Evolutionary conservation across 2,329 filamentous ascomycete species (phyloP).

Genomic region (Teratosphaeria epicoccoides): DNA sequence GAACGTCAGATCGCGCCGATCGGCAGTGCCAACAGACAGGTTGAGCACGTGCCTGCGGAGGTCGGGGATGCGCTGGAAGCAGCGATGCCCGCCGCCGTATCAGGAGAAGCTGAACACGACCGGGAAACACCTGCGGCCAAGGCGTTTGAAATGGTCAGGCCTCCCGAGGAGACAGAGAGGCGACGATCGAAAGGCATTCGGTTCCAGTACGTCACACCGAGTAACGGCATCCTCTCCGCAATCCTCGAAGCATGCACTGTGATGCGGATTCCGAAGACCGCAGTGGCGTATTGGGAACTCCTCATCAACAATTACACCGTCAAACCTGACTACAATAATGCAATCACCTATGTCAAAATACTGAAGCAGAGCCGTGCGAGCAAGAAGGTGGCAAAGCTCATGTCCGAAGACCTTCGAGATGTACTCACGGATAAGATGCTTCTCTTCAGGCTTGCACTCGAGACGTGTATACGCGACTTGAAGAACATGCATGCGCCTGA

Average conservation of each 20-base stretch:
- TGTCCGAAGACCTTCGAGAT: background rate
- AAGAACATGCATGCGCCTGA: constrained; percentile 60
- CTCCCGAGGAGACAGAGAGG: constrained; percentile 7
- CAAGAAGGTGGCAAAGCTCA: constrained; percentile 34
- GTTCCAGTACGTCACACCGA: constrained; percentile 36
- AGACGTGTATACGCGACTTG: constrained; percentile 63
- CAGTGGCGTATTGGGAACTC: constrained; percentile 66
- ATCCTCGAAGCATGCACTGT: constrained; percentile 54
- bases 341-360: constrained; percentile 55
- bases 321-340: constrained; percentile 61
- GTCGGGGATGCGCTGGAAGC: constrained; percentile 7
- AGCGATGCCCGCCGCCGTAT: background rate
- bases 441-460: constrained; percentile 63
- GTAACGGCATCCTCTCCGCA: constrained; percentile 54
- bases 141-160: constrained; percentile 16
- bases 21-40: constrained; percentile 17
- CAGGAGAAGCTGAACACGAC: constrained; percentile 12
- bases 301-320: constrained; percentile 54
- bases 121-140: constrained; percentile 20
- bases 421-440: constrained; percentile 23
- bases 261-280: constrained; percentile 50
- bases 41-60: constrained; percentile 18
- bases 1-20: constrained; percentile 42
- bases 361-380: constrained; percentile 58
- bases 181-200: background rate